These are phyloP conservation scores for Talaromyces marneffei DNA, from an alignment of 2,329 filamentous ascomycete genomes.

Conservation along the genomic window DNA sequence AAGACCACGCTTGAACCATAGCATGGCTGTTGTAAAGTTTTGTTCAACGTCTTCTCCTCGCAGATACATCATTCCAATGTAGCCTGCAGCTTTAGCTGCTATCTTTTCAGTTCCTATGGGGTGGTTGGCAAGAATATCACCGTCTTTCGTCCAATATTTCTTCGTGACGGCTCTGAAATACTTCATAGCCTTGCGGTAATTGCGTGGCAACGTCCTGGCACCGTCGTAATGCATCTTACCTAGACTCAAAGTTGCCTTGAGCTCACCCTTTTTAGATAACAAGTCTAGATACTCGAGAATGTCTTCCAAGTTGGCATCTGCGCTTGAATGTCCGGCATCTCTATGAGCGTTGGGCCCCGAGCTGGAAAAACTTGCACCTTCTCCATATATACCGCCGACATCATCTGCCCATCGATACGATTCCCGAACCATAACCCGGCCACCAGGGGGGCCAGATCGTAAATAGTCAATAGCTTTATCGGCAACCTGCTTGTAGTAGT, in stretches of 20 bases:
- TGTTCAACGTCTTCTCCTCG: constrained; percentile 79
- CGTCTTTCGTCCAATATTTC: constrained; percentile 75
- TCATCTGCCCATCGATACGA: constrained; percentile 86
- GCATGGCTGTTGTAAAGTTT: constrained; percentile 67
- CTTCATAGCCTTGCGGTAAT: constrained; percentile 66
- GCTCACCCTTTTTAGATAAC: constrained; percentile 82
- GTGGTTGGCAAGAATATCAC: constrained; percentile 64
- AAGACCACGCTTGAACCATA: constrained; percentile 79
- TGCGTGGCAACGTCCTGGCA: constrained; percentile 65
- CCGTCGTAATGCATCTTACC: constrained; percentile 87
- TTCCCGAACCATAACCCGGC: constrained; percentile 69
- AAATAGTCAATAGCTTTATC: constrained; percentile 88
- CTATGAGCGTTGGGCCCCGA: constrained; percentile 76
- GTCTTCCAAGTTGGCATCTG: constrained; percentile 82
- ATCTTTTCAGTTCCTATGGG: constrained; percentile 68
- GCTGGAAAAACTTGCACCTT: constrained; percentile 85
- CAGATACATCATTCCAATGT: constrained; percentile 81
- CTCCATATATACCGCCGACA: constrained; percentile 84
- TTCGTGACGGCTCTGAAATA: constrained; percentile 77
- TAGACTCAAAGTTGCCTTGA: constrained; percentile 78
- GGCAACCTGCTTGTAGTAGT: constrained; percentile 88
- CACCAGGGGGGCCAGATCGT: constrained; percentile 83
- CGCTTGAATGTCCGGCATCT: constrained; percentile 67
- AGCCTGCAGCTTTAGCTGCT: constrained; percentile 78
- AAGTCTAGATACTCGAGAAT: constrained; percentile 90